A percentile compares a stretch with the other conserved stretches of the same genome.
Evolutionary conservation across 352 stramenopile species (phyloP).

Genomic region (Lagenidium giganteum): DNA sequence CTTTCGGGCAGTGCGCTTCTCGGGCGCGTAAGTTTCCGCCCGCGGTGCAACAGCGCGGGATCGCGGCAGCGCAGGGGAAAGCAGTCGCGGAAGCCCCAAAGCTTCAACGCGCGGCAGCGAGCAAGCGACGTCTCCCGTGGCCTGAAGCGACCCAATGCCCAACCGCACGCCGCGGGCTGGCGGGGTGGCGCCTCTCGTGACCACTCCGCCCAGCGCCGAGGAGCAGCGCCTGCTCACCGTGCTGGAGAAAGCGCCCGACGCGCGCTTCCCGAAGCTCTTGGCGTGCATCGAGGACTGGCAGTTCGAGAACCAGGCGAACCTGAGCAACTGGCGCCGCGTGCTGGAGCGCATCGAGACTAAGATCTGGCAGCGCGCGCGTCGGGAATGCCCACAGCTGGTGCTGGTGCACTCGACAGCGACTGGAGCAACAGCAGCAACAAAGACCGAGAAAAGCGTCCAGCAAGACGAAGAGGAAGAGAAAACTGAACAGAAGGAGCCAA

Average conservation of each 20-base stretch:
- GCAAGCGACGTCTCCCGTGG: no score
- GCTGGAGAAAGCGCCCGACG: conserved; percentile 36
- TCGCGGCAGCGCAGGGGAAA: no score
- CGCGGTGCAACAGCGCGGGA: no score
- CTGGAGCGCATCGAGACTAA: conserved; percentile 49
- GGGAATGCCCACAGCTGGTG: conserved; percentile 36
- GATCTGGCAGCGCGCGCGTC: conserved; percentile 33
- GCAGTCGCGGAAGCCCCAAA: no score
- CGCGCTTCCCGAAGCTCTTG: conserved; percentile 47
- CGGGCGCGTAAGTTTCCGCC: no score
- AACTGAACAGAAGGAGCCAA: conserved; percentile 2
- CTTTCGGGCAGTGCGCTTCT: no score
- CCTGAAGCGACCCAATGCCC: no score
- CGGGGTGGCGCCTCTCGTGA: background rate
- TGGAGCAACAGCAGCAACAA: background rate
- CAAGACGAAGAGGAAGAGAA: conserved; percentile 2
- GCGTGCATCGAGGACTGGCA: conserved; percentile 71
- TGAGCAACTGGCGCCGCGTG: conserved; percentile 61
- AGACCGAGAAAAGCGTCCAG: conserved; percentile 13
- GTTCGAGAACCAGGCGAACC: conserved; percentile 74
- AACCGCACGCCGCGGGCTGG: no score
- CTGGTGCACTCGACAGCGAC: conserved; percentile 18
- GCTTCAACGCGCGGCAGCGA: no score
- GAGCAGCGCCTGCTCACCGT: conserved; percentile 65
- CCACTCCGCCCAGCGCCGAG: conserved; percentile 27